phyloP scores from a whole-genome alignment of 1,139 yeast species.

The Geotrichum restrictum region DNA sequence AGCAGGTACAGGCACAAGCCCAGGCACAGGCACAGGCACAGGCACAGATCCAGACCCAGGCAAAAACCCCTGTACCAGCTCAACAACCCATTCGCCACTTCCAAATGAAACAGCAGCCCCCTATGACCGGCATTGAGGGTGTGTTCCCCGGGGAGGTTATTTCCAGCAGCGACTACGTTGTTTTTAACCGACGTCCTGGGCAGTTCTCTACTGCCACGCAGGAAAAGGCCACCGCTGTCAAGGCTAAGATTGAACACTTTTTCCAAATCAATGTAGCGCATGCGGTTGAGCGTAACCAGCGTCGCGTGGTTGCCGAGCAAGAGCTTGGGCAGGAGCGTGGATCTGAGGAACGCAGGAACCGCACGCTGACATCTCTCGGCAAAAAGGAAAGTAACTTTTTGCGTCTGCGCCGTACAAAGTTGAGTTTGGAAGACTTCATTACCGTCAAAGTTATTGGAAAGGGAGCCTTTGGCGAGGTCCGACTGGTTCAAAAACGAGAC shows the following conservation, averaged over 20 bases:
- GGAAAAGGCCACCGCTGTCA: constrained; percentile 62
- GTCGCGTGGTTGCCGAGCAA: constrained; percentile 61
- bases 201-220: constrained; percentile 52
- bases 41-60: constrained; percentile 24
- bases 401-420: constrained; percentile 61
- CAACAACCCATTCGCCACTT: constrained; percentile 18
- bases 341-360: constrained; percentile 62
- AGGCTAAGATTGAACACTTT: constrained; percentile 60
- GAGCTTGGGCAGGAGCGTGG: constrained; percentile 54
- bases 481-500: constrained; percentile 66
- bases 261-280: constrained; percentile 67
- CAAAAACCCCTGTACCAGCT: constrained; percentile 14
- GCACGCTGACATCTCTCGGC: constrained; percentile 62
- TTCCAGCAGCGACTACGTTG: constrained; percentile 46
- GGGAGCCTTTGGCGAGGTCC: constrained; percentile 74
- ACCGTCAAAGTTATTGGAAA: constrained; percentile 73
- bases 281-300: constrained; percentile 68
- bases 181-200: constrained; percentile 85
- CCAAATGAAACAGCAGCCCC: constrained; percentile 18
- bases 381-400: constrained; percentile 66
- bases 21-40: constrained; percentile 22
- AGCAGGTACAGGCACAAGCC: constrained; percentile 24
- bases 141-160: constrained; percentile 16
- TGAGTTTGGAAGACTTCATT: constrained; percentile 58
- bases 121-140: constrained; percentile 19